Conservation (phyloP, 2,329 filamentous ascomycete species). For the Cladosporium velox region DNA sequence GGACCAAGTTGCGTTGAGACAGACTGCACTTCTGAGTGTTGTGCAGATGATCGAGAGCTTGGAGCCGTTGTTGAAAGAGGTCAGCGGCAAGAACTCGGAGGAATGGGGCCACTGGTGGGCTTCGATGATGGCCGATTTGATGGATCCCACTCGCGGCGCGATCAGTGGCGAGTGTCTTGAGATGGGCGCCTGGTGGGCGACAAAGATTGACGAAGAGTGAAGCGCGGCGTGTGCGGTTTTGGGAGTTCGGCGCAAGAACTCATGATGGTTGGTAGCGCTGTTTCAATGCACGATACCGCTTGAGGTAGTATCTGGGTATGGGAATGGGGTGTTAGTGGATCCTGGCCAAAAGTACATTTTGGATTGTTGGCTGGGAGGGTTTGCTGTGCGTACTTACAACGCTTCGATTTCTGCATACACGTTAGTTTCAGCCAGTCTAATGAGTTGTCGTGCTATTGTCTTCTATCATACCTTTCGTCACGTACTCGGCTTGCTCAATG, state of each 20-base stretch:
- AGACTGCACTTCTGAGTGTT: conserved; percentile 78
- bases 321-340: background rate
- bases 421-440: background rate
- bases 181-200: conserved; percentile 65
- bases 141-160: conserved; percentile 71
- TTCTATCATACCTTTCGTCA: conserved; percentile 73
- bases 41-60: conserved; percentile 82
- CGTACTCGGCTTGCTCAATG: conserved; percentile 78
- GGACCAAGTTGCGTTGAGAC: conserved; percentile 70
- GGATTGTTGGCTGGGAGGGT: background rate
- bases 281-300: conserved; percentile 81
- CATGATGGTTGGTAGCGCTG: conserved; percentile 64
- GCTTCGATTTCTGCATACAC: conserved; percentile 75
- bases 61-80: conserved; percentile 78
- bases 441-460: background rate
- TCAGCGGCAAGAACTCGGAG: conserved; percentile 82
- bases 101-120: conserved; percentile 92
- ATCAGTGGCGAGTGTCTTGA: conserved; percentile 82
- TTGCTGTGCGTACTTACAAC: conserved; percentile 63
- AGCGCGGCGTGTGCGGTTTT: background rate
- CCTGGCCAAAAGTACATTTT: background rate
- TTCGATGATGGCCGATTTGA: conserved; percentile 80
- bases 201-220: conserved; percentile 43
- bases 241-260: background rate
- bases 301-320: conserved; percentile 75